Evolutionary conservation across 225 moss, liverwort and hornwort species (phyloP).

Genomic region (Polytrichum formosum): DNA sequence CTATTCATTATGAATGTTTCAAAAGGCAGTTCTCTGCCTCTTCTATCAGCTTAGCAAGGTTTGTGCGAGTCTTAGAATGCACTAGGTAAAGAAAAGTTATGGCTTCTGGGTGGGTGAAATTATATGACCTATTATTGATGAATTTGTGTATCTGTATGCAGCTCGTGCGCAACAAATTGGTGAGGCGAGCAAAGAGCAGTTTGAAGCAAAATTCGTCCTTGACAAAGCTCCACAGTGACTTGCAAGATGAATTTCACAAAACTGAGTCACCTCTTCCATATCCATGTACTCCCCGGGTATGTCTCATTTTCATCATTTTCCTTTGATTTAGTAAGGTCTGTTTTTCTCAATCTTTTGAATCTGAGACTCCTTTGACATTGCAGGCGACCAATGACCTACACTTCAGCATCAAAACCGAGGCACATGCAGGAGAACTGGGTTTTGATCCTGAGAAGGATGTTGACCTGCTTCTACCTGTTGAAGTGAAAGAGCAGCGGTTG

Average conservation of each 20-base stretch:
- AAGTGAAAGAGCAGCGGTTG: conserved; percentile 76
- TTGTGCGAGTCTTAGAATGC: no score
- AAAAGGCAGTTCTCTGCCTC: no score
- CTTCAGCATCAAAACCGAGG: conserved; percentile 4
- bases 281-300: conserved; percentile 40
- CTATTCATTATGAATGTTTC: no score
- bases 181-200: conserved; percentile 41
- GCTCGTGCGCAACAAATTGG: conserved; percentile 59
- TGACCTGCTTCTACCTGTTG: conserved; percentile 59
- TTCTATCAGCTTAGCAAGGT: no score
- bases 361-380: not conserved
- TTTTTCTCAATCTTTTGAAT: not conserved
- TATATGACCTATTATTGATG: not conserved
- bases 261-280: conserved; percentile 37
- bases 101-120: not conserved
- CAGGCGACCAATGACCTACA: conserved; percentile 36
- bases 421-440: conserved; percentile 6
- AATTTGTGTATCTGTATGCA: conserved; percentile 15
- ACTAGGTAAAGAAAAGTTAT: no score
- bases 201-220: conserved; percentile 39
- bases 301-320: not conserved
- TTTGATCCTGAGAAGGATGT: conserved; percentile 61
- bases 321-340: not conserved
- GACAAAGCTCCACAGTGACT: conserved; percentile 34
- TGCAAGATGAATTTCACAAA: conserved; percentile 49